These are phyloP conservation scores for Scolecobasidium constrictum DNA, from an alignment of 2,329 filamentous ascomycete genomes.

Conservation along the genomic window DNA sequence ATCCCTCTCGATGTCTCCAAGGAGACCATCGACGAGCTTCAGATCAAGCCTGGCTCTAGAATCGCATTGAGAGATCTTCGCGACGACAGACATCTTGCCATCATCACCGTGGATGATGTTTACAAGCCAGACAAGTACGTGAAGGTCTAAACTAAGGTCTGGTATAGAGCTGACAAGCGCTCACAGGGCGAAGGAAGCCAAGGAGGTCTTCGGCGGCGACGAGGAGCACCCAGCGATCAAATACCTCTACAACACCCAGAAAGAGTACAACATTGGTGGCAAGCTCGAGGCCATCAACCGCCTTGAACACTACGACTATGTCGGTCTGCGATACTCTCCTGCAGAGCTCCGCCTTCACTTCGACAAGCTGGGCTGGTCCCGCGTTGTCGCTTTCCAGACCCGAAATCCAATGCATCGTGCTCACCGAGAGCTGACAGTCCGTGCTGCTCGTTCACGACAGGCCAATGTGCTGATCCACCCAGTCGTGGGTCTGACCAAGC, in stretches of 20 bases:
- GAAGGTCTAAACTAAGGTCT: constrained; percentile 7
- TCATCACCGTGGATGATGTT: constrained; percentile 89
- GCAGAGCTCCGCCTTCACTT: constrained; percentile 93
- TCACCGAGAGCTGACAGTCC: constrained; percentile 94
- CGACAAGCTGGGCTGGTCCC: constrained; percentile 97
- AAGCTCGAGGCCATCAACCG: constrained; percentile 93
- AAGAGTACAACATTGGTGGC: constrained; percentile 89
- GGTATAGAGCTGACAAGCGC: constrained; percentile 16
- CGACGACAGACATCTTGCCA: constrained; percentile 91
- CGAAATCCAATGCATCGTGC: constrained; percentile 98
- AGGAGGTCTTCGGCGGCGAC: constrained; percentile 86
- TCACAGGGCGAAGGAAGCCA: constrained; percentile 72
- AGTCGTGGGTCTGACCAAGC: constrained; percentile 96
- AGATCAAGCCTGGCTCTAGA: constrained; percentile 68
- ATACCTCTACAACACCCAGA: constrained; percentile 70
- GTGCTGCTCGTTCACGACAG: constrained; percentile 87
- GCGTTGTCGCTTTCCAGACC: constrained; percentile 98
- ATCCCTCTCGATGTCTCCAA: constrained; percentile 84
- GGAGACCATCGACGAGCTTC: constrained; percentile 60
- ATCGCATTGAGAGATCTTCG: constrained; percentile 89
- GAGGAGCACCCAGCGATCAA: constrained; percentile 85
- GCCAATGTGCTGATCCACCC: constrained; percentile 99
- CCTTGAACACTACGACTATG: constrained; percentile 97
- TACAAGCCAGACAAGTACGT: constrained; percentile 91
- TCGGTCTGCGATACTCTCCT: constrained; percentile 89